Evolutionary conservation across 75 land plant species (phyloP).

Genomic region (Ceratopteris richardii): DNA sequence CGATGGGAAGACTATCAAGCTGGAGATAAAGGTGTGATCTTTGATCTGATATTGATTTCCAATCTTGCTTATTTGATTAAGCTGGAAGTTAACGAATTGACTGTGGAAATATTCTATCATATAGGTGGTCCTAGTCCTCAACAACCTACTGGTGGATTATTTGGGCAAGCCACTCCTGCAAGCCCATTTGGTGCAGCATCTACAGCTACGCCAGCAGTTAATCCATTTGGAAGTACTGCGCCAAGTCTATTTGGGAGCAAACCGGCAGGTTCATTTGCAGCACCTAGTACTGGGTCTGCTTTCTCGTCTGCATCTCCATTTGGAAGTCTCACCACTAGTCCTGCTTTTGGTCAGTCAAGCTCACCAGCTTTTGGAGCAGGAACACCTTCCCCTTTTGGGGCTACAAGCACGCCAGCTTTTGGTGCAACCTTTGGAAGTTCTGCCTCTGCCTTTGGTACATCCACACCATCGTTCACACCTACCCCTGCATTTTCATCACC

Average conservation of each 20-base stretch:
- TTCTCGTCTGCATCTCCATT: conserved; percentile 28
- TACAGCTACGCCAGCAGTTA: conserved; percentile 22
- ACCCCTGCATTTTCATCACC: not conserved
- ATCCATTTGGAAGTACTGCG: conserved; percentile 1
- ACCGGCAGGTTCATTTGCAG: conserved; percentile 21
- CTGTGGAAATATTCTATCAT: too few relatives aligned
- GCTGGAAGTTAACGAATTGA: too few relatives aligned
- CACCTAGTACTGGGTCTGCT: conserved; percentile 7
- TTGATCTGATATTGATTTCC: too few relatives aligned
- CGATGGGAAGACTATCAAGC: conserved; percentile 95
- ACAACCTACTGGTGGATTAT: conserved; percentile 37
- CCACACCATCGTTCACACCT: conserved; percentile 19
- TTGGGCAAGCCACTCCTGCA: conserved; percentile 32
- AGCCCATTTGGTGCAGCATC: conserved; percentile 45
- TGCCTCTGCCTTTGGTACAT: conserved; percentile 23
- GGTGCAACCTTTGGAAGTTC: conserved; percentile 38
- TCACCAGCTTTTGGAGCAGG: conserved; percentile 44
- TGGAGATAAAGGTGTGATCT: conserved; percentile 76
- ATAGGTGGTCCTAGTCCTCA: conserved; percentile 88
- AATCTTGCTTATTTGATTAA: too few relatives aligned
- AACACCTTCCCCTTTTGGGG: conserved; percentile 45
- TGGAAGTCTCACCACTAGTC: conserved; percentile 27
- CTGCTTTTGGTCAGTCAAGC: conserved; percentile 34
- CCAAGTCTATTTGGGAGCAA: conserved; percentile 13
- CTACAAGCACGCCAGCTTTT: conserved; percentile 40